Evolutionary conservation across 2,329 filamentous ascomycete species (phyloP).

Genomic region (Beauveria bassiana): DNA sequence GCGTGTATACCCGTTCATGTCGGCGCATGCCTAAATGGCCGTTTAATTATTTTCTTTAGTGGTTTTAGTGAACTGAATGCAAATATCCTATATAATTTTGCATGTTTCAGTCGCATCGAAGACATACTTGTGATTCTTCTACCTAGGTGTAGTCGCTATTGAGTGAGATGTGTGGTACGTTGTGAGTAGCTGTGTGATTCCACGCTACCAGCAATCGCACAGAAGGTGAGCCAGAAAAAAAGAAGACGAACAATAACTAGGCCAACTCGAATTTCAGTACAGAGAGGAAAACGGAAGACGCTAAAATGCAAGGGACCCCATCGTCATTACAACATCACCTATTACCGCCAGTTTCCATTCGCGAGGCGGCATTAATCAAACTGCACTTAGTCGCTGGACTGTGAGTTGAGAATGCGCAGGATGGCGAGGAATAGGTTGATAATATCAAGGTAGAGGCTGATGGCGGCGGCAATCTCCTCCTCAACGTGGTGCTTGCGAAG

Average conservation of each 20-base stretch:
- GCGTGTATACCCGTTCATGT: conserved; percentile 1
- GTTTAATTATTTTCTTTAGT: conserved; percentile 34
- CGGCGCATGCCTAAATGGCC: conserved; percentile 16
- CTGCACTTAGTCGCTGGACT: conserved; percentile 73
- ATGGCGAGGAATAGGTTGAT: conserved; percentile 97
- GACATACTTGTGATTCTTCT: neutral
- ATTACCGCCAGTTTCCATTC: neutral
- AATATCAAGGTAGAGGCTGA: conserved; percentile 91
- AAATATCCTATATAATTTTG: conserved; percentile 45
- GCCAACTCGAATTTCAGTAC: neutral
- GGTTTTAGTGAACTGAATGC: conserved; percentile 57
- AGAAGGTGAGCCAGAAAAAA: neutral
- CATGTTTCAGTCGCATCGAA: neutral
- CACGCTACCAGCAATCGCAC: neutral
- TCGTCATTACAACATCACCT: neutral
- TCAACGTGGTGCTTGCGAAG: conserved; percentile 96
- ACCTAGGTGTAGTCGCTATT: neutral
- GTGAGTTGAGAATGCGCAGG: conserved; percentile 89
- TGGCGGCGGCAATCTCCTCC: conserved; percentile 92
- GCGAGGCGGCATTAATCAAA: neutral
- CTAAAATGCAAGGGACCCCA: neutral
- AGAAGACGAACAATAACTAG: neutral
- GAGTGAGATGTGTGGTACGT: neutral
- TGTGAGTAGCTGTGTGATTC: neutral
- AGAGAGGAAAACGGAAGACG: neutral